Evolutionary conservation across 2,329 filamentous ascomycete species (phyloP).

Genomic region (Grosmannia huntii): DNA sequence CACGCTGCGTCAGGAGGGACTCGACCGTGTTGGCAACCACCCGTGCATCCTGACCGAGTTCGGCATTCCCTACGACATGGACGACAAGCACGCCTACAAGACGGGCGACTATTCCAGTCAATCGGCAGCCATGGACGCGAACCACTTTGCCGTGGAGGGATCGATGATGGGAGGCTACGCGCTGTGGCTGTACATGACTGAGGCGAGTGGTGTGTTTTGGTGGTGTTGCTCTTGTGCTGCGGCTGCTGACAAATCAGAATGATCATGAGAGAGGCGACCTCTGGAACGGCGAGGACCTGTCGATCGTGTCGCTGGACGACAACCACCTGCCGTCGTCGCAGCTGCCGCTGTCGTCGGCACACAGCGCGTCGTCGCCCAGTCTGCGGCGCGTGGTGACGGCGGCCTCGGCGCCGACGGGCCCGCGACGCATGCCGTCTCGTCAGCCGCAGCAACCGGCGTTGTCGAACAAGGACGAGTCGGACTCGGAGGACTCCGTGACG

Average conservation of each 20-base stretch:
- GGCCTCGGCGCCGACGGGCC: conserved; percentile 14
- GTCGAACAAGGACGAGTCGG: conserved; percentile 12
- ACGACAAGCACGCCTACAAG: conserved; percentile 88
- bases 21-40: conserved; percentile 78
- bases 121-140: conserved; percentile 85
- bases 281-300: conserved; percentile 97
- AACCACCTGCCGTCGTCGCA: conserved; percentile 42
- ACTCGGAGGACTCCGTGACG: not conserved
- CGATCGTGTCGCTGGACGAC: conserved; percentile 79
- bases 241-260: conserved; percentile 39
- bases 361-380: conserved; percentile 30
- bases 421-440: conserved; percentile 24
- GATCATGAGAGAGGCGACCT: conserved; percentile 80
- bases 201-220: conserved; percentile 30
- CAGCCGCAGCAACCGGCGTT: conserved; percentile 29
- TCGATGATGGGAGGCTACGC: conserved; percentile 75
- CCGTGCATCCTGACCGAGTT: conserved; percentile 90
- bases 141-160: conserved; percentile 84
- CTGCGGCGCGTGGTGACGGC: conserved; percentile 24
- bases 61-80: conserved; percentile 98
- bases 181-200: conserved; percentile 73
- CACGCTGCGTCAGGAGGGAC: conserved; percentile 71
- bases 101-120: conserved; percentile 93
- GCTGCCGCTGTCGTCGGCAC: conserved; percentile 27
- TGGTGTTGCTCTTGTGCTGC: conserved; percentile 1